Percentiles rank a stretch among this genome's conserved stretches.
Conservation (phyloP, 2,329 filamentous ascomycete genomes). For the Escovopsis sp. region DNA sequence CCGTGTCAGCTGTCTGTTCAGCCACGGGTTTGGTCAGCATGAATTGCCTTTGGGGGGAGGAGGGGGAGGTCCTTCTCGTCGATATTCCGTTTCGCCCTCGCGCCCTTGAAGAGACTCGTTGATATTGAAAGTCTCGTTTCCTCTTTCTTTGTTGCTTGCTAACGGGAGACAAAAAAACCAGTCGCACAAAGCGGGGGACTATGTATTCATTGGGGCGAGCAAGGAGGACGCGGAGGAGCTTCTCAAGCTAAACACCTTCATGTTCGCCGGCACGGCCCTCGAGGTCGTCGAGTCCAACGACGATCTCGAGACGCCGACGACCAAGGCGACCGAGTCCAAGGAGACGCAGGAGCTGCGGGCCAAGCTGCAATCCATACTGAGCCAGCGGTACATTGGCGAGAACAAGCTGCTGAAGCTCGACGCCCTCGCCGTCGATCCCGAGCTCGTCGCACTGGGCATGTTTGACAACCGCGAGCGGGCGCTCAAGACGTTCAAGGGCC, state of each 20-base stretch:
- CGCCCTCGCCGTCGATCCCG: slow-evolving; percentile 55
- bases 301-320: slow-evolving; percentile 16
- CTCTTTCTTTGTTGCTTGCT: slow-evolving; percentile 39
- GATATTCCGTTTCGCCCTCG: slow-evolving; percentile 4
- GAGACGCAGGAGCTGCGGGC: slow-evolving; percentile 47
- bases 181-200: slow-evolving; percentile 55
- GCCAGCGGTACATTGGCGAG: slow-evolving; percentile 54
- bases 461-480: slow-evolving; percentile 57
- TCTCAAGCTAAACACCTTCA: slow-evolving; percentile 52
- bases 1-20: slow-evolving; percentile 5
- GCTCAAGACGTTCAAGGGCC: slow-evolving; percentile 78
- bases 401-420: slow-evolving; percentile 73
- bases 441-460: slow-evolving; percentile 59
- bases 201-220: slow-evolving; percentile 51
- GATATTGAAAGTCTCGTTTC: too few species aligned
- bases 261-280: slow-evolving; percentile 51
- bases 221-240: slow-evolving; percentile 50
- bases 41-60: slow-evolving; percentile 1
- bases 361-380: slow-evolving; percentile 56
- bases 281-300: slow-evolving; percentile 37
- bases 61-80: background rate
- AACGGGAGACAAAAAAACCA: slow-evolving; percentile 40
- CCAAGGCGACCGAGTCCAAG: slow-evolving; percentile 31
- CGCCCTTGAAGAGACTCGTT: slow-evolving; percentile 1
- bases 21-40: slow-evolving; percentile 3